phyloP scores from a whole-genome alignment of 1,284 basidiomycete species.

The Tausonia pullulans region DNA sequence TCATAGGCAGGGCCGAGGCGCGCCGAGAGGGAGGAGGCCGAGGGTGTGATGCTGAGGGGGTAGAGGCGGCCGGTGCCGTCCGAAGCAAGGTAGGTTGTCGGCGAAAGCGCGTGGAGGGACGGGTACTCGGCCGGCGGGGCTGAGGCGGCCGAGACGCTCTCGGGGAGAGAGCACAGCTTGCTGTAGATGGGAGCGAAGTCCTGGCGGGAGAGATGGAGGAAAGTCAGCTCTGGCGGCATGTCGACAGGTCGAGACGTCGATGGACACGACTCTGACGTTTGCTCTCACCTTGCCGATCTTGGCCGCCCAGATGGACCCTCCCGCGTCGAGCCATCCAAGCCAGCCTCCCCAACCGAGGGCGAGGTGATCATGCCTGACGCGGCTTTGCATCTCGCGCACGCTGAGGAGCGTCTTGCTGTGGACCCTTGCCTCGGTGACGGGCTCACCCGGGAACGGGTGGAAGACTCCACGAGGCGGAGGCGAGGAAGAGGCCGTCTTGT shows the following conservation, averaged over 20 bases:
- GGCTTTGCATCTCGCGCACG: slow-evolving; percentile 67
- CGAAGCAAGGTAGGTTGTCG: slow-evolving; percentile 47
- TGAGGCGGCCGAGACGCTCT: slow-evolving; percentile 24
- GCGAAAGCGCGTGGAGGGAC: slow-evolving; percentile 49
- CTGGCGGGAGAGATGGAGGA: slow-evolving; percentile 34
- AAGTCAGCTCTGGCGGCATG: no score
- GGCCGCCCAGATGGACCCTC: slow-evolving; percentile 53
- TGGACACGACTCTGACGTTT: not conserved
- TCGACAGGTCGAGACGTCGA: not conserved
- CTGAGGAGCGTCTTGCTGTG: slow-evolving; percentile 41
- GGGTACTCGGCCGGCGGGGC: slow-evolving; percentile 60
- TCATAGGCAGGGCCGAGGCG: slow-evolving; percentile 41
- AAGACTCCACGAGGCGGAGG: not conserved
- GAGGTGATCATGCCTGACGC: slow-evolving; percentile 78
- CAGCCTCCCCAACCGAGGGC: slow-evolving; percentile 41
- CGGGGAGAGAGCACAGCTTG: slow-evolving; percentile 50
- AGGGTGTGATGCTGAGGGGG: slow-evolving; percentile 33
- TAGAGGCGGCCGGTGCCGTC: slow-evolving; percentile 64
- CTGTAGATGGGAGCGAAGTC: slow-evolving; percentile 45
- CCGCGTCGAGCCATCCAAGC: slow-evolving; percentile 55
- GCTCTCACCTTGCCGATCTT: slow-evolving; percentile 46
- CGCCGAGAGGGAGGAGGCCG: slow-evolving; percentile 39
- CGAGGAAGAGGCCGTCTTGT: slow-evolving; percentile 42
- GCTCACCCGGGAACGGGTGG: slow-evolving; percentile 49
- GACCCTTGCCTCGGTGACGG: slow-evolving; percentile 13